These are phyloP conservation scores for Coemansia sp. DNA, from an alignment of 192 early-diverging fungal species.

Conservation along the genomic window DNA sequence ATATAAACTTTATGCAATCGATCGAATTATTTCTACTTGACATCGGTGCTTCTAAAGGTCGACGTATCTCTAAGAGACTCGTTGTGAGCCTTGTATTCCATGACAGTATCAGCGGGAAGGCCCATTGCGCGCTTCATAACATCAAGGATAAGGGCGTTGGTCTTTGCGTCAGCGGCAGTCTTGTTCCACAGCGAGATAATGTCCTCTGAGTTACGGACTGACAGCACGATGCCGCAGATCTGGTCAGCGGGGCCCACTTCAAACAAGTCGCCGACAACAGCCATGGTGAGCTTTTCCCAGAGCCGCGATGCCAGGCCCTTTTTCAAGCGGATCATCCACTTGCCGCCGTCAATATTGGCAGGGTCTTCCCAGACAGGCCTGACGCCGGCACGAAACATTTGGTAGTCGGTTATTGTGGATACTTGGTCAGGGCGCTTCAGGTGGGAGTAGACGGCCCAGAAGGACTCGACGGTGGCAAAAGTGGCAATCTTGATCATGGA, in stretches of 20 bases:
- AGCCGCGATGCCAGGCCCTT: slow-evolving; percentile 90
- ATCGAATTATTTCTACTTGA: slow-evolving; percentile 31
- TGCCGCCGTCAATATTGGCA: slow-evolving; percentile 84
- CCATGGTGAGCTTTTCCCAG: slow-evolving; percentile 89
- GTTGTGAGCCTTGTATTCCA: slow-evolving; percentile 97
- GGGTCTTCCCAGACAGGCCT: slow-evolving; percentile 96
- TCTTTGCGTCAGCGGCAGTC: slow-evolving; percentile 77
- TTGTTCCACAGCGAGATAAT: slow-evolving; percentile 96
- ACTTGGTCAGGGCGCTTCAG: slow-evolving; percentile 82
- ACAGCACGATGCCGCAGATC: slow-evolving; percentile 92
- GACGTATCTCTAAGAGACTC: slow-evolving; percentile 85
- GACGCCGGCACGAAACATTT: slow-evolving; percentile 89
- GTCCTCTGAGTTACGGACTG: slow-evolving; percentile 90
- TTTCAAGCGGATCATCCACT: slow-evolving; percentile 93
- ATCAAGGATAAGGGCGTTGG: slow-evolving; percentile 85
- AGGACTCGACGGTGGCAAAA: slow-evolving; percentile 77
- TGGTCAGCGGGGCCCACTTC: slow-evolving; percentile 71
- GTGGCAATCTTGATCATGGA: slow-evolving; percentile 84
- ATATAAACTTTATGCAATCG: slow-evolving; percentile 1
- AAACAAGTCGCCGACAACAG: slow-evolving; percentile 90
- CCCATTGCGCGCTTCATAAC: slow-evolving; percentile 84
- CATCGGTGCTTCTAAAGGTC: slow-evolving; percentile 83
- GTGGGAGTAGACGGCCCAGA: slow-evolving; percentile 79
- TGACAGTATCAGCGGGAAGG: slow-evolving; percentile 81
- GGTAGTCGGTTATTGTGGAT: slow-evolving; percentile 85